phyloP scores from a whole-genome alignment of 768 basidiomycete genomes.

The Suillus decipiens region DNA sequence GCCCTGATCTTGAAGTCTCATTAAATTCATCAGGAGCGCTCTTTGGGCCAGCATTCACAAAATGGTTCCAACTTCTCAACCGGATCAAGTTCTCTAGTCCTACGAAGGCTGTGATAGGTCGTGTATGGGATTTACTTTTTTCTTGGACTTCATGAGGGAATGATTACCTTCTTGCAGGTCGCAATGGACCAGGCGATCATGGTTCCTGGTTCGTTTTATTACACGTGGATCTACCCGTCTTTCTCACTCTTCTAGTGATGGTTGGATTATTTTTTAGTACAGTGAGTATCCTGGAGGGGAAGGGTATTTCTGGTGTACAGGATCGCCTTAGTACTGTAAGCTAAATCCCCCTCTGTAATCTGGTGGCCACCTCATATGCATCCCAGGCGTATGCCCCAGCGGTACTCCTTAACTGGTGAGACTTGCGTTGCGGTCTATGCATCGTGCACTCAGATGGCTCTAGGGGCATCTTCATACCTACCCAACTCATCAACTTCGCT shows the following conservation, averaged over 20 bases:
- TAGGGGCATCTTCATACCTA: conserved; percentile 75
- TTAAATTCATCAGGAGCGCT: conserved; percentile 48
- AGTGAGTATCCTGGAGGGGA: conserved; percentile 82
- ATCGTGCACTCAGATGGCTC: conserved; percentile 5
- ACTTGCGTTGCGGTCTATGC: background rate
- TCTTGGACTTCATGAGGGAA: background rate
- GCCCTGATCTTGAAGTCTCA: background rate
- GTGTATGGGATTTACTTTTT: conserved; percentile 44
- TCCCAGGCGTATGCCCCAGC: conserved; percentile 72
- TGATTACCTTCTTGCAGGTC: conserved; percentile 46
- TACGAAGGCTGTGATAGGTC: conserved; percentile 56
- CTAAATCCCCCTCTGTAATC: background rate
- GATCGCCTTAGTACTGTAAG: conserved; percentile 44
- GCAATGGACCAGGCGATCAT: conserved; percentile 80
- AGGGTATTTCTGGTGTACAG: conserved; percentile 51
- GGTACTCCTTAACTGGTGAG: conserved; percentile 73
- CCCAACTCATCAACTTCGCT: conserved; percentile 79
- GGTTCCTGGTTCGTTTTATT: conserved; percentile 57
- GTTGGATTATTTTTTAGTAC: conserved; percentile 66
- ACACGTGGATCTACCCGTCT: conserved; percentile 1
- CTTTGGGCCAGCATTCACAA: conserved; percentile 81
- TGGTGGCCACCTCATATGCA: background rate
- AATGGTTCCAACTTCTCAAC: conserved; percentile 78
- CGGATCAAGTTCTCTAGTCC: conserved; percentile 67
- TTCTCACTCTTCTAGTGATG: conserved; percentile 31